A percentile compares a stretch with the other conserved stretches of the same genome.
Evolutionary conservation across 495 filamentous ascomycete species (phyloP).

Genomic region (Penicillium coffeae): DNA sequence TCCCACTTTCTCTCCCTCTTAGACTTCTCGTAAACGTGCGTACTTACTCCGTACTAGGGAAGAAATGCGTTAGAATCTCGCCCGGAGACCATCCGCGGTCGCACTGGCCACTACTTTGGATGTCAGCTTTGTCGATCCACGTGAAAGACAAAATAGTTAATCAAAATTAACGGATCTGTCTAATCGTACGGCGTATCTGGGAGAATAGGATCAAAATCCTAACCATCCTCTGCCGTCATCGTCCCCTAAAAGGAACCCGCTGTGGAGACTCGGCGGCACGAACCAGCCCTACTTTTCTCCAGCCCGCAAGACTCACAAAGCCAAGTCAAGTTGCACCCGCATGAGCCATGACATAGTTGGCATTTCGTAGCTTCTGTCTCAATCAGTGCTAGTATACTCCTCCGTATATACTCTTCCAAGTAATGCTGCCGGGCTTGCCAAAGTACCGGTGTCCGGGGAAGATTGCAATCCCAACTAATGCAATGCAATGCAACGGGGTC

Average conservation of each 20-base stretch:
- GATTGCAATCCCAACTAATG: conserved; percentile 19
- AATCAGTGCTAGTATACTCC: not conserved
- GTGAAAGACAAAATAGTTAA: not conserved
- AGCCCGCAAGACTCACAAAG: no score
- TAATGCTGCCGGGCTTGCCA: not conserved
- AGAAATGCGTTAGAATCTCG: conserved; percentile 6
- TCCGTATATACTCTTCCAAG: not conserved
- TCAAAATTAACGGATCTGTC: not conserved
- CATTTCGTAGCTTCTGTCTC: not conserved
- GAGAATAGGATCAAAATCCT: not conserved
- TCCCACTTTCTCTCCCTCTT: no score
- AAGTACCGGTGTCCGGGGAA: conserved; percentile 12
- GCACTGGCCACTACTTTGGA: not conserved
- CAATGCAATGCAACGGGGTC: conserved; percentile 29
- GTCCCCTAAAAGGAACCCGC: not conserved
- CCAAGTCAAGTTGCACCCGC: not conserved
- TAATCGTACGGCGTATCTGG: not conserved
- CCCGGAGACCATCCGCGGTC: not conserved
- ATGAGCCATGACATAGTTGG: not conserved
- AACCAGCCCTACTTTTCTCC: conserved; percentile 13
- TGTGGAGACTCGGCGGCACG: not conserved
- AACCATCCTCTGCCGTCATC: no score
- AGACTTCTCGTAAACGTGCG: no score
- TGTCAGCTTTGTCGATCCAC: not conserved
- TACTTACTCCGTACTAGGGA: no score